Base-by-base conservation (phyloP, 345 rosid species). In the Eucalyptus sp. region DNA sequence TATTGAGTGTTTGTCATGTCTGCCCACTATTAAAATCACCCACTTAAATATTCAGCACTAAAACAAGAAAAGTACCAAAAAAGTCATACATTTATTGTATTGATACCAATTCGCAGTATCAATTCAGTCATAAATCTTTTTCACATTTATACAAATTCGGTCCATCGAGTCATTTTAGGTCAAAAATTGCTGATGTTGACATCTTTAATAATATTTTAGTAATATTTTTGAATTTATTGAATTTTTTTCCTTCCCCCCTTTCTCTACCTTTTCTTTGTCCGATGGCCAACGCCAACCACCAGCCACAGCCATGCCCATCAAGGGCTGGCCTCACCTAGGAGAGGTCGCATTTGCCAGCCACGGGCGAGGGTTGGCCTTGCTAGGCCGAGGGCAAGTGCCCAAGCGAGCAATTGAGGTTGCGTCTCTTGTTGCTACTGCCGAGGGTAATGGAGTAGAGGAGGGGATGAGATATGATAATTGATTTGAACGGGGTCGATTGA, bases 41-140 rank as follows among this genome's bases (percentile, higher is more conserved):
- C 41, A n/a, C 41, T 15, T n/a, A n/a, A n/a, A 64, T 64, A 64
- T 64, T 17, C 1, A 0, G n/a, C 2, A 10, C 7, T 0, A 37
- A 71, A 17, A 37, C 1, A 0, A 0, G 0, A 52, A 52, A 52
- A 3, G 10, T 7, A 52, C 0, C 2, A 18, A 18, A 52, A 52
- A 18, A 52, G 0, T 18, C 25, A 52, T 52, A 52, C 7, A 52
- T 0, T 0, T 52, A 52, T 52, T 20, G 0, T 0, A 52, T 52
- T 52, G 0, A 0, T 52, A 52, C 5, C 0, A 7, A 18, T 52
- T 52, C 0, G 0, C 1, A 1, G 0, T 52, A 1, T 52, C 4
- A 52, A 7, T 52, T 52, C 0, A 52, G 0, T 52, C 2, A 0
- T 20, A 52, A 52, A 52, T 41, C 0, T 20, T 52, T 20, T 52